Conservation (phyloP, 1,284 basidiomycete genomes). For the Testicularia cyperi region DNA sequence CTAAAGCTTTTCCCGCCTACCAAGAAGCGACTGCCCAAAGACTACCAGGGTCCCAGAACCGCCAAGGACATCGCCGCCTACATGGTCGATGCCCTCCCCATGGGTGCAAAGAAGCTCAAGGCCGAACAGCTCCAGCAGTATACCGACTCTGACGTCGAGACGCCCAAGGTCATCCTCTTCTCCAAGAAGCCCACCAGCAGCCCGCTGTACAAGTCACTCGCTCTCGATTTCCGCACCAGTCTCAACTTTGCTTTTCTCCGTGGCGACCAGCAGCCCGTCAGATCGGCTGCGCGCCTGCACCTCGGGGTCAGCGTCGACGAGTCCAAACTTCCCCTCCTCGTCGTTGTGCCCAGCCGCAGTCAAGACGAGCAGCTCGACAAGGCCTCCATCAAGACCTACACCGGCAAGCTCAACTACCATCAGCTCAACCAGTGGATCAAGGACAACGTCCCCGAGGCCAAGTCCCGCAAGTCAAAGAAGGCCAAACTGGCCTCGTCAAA, state of each 20-base stretch:
- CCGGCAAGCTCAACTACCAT: conserved; percentile 49
- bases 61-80: conserved; percentile 75
- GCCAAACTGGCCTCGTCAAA: too few species aligned
- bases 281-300: conserved; percentile 32
- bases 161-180: conserved; percentile 55
- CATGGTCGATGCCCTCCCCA: conserved; percentile 74
- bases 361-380: conserved; percentile 26
- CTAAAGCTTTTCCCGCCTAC: conserved; percentile 67
- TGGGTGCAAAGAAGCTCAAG: conserved; percentile 68
- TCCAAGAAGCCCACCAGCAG: conserved; percentile 50
- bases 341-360: conserved; percentile 32
- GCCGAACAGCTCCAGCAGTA: conserved; percentile 63
- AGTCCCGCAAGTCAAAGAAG: conserved; percentile 31
- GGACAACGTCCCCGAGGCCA: conserved; percentile 33
- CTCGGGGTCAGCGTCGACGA: conserved; percentile 45
- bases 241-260: conserved; percentile 50
- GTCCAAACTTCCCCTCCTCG: conserved; percentile 42
- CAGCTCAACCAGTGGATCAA: conserved; percentile 52
- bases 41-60: conserved; percentile 75
- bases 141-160: conserved; percentile 13
- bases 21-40: conserved; percentile 67
- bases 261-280: conserved; percentile 42
- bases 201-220: conserved; percentile 55
- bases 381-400: conserved; percentile 38
- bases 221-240: conserved; percentile 52